Percentiles rank a stretch among this genome's conserved stretches.
These are phyloP conservation scores for Meira miltonrushii DNA, from an alignment of 1,284 basidiomycete species.

Conservation along the genomic window DNA sequence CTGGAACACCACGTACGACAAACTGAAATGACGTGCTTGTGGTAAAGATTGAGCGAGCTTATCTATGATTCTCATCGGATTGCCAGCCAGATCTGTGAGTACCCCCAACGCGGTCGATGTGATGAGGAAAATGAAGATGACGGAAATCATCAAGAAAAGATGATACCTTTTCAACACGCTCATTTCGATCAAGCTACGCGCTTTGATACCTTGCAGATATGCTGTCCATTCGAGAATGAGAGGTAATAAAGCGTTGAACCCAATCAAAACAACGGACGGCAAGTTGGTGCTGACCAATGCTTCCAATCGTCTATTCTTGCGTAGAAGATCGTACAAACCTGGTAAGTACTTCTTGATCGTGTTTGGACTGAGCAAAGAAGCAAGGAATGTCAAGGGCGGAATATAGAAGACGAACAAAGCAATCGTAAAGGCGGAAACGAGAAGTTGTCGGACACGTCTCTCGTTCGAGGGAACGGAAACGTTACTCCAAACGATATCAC, in stretches of 20 bases:
- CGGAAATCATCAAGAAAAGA: constrained; percentile 85
- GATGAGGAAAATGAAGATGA: constrained; percentile 90
- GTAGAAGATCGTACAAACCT: constrained; percentile 70
- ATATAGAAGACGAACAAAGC: constrained; percentile 60
- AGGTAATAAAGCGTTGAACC: constrained; percentile 80
- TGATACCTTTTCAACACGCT: constrained; percentile 77
- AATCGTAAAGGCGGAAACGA: constrained; percentile 58
- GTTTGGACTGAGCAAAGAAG: constrained; percentile 77
- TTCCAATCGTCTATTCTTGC: constrained; percentile 70
- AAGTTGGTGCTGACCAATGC: constrained; percentile 89
- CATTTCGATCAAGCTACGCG: constrained; percentile 86
- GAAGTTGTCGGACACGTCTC: constrained; percentile 35
- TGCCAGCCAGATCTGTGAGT: constrained; percentile 41
- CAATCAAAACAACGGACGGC: constrained; percentile 81
- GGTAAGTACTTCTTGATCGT: constrained; percentile 86
- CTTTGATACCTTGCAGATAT: constrained; percentile 76
- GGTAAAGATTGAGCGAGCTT: constrained; percentile 42
- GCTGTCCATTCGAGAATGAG: constrained; percentile 84
- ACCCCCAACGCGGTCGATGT: constrained; percentile 85
- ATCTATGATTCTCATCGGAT: constrained; percentile 47
- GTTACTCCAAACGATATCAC: constrained; percentile 91
- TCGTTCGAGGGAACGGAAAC: constrained; percentile 61
- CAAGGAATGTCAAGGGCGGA: constrained; percentile 59
- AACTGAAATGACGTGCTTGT: constrained; percentile 72
- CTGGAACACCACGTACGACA: constrained; percentile 91